Percentiles rank a stretch among this genome's conserved stretches.
Evolutionary conservation across 2,329 filamentous ascomycete species (phyloP).

Genomic region (Monosporascus sp.): DNA sequence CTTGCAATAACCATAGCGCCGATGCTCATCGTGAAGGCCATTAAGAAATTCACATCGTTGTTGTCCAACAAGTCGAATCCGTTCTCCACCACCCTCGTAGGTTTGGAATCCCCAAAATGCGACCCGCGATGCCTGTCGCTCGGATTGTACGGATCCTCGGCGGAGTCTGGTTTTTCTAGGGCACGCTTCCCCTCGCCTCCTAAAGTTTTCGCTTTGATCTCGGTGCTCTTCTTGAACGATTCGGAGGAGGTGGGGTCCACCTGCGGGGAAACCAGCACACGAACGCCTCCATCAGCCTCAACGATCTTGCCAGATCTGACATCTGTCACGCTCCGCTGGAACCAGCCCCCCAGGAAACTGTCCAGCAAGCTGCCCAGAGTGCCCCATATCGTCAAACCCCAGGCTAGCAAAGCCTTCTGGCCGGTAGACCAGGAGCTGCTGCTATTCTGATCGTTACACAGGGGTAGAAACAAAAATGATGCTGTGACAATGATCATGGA

Average conservation of each 20-base stretch:
- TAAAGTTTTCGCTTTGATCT: conserved; percentile 36
- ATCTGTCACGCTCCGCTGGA: conserved; percentile 85
- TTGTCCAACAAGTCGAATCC: conserved; percentile 79
- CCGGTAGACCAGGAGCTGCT: conserved; percentile 43
- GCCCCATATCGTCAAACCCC: conserved; percentile 66
- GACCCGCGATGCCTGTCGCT: conserved; percentile 44
- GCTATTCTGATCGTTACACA: conserved; percentile 48
- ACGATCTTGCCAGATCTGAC: conserved; percentile 80
- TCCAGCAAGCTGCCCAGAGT: conserved; percentile 77
- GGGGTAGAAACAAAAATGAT: conserved; percentile 62
- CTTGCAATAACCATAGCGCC: conserved; percentile 64
- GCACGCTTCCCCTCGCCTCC: conserved; percentile 39
- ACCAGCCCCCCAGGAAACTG: conserved; percentile 75
- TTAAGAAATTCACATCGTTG: conserved; percentile 90
- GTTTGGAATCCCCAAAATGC: conserved; percentile 50
- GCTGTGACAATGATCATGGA: conserved; percentile 64
- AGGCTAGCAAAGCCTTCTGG: conserved; percentile 43
- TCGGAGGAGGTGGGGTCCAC: conserved; percentile 18
- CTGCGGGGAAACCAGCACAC: conserved; percentile 43
- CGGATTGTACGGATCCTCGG: conserved; percentile 41
- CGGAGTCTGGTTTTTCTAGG: conserved; percentile 32
- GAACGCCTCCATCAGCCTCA: conserved; percentile 72
- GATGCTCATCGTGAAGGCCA: conserved; percentile 78
- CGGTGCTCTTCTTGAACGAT: conserved; percentile 29
- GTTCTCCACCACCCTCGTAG: conserved; percentile 60